Conservation (phyloP, 2,329 filamentous ascomycete genomes). For the Metarhizium guizhouense region DNA sequence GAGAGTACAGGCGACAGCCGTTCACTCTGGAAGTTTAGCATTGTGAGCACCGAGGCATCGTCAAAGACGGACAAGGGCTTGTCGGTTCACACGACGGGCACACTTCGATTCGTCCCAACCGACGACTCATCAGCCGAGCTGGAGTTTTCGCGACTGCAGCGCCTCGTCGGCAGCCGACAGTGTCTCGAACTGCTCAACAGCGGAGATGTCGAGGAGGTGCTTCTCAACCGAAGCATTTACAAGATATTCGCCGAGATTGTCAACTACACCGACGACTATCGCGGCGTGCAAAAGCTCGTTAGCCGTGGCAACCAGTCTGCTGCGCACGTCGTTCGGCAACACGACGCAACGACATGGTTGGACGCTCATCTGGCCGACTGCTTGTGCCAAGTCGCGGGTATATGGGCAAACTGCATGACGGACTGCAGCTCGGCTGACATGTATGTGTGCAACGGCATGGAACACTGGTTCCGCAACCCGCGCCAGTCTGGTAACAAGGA, state of each 20-base stretch:
- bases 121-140: background rate
- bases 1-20: background rate
- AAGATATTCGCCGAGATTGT: conserved; percentile 22
- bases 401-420: conserved; percentile 28
- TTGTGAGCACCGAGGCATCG: background rate
- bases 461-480: conserved; percentile 20
- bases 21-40: background rate
- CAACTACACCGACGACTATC: conserved; percentile 19
- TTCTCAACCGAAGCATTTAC: conserved; percentile 29
- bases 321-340: conserved; percentile 16
- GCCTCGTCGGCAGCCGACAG: conserved; percentile 21
- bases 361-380: conserved; percentile 19
- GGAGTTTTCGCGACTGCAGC: conserved; percentile 2
- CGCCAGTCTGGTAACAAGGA: background rate
- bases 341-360: conserved; percentile 14
- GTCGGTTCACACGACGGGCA: background rate
- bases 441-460: conserved; percentile 22
- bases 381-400: conserved; percentile 27
- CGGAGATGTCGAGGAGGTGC: conserved; percentile 19
- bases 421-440: conserved; percentile 17
- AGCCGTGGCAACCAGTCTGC: conserved; percentile 19
- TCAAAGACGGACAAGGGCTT: background rate
- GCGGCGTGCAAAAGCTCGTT: conserved; percentile 20
- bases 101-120: background rate
- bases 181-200: conserved; percentile 19